These are phyloP conservation scores for Sporormia fimetaria DNA, from an alignment of 495 filamentous ascomycete species.

Conservation along the genomic window DNA sequence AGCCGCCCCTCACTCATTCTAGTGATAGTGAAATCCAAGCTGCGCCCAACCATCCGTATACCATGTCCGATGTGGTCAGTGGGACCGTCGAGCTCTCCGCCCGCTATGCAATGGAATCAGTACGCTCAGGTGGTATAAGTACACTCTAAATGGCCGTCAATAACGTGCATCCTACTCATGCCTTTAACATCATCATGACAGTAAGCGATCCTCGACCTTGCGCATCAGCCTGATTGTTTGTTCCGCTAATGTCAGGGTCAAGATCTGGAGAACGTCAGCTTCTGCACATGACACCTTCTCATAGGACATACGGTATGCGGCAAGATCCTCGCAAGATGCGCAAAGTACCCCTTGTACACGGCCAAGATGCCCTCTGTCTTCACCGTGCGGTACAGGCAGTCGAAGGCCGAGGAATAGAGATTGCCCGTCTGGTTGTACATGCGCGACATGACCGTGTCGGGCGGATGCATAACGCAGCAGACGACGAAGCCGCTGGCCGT, in stretches of 20 bases:
- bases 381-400: constrained; percentile 85
- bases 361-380: constrained; percentile 82
- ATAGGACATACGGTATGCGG: constrained; percentile 63
- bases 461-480: constrained; percentile 96
- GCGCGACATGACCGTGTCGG: constrained; percentile 96
- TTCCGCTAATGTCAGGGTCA: constrained; percentile 87
- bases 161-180: constrained; percentile 32
- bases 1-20: no score
- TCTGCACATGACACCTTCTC: no score
- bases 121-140: background rate
- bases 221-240: constrained; percentile 90
- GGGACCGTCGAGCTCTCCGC: no score
- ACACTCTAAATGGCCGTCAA: no score
- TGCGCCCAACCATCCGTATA: no score
- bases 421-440: constrained; percentile 99
- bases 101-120: no score
- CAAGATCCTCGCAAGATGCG: constrained; percentile 85
- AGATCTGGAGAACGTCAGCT: constrained; percentile 43
- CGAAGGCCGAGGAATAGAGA: constrained; percentile 81
- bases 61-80: no score
- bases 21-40: no score
- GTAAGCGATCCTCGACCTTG: constrained; percentile 58
- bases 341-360: constrained; percentile 97
- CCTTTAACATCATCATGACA: constrained; percentile 41
- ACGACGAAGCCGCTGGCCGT: constrained; percentile 91